These are phyloP conservation scores for Pleurotus salmoneostramineus DNA, from an alignment of 768 basidiomycete genomes.

Conservation along the genomic window DNA sequence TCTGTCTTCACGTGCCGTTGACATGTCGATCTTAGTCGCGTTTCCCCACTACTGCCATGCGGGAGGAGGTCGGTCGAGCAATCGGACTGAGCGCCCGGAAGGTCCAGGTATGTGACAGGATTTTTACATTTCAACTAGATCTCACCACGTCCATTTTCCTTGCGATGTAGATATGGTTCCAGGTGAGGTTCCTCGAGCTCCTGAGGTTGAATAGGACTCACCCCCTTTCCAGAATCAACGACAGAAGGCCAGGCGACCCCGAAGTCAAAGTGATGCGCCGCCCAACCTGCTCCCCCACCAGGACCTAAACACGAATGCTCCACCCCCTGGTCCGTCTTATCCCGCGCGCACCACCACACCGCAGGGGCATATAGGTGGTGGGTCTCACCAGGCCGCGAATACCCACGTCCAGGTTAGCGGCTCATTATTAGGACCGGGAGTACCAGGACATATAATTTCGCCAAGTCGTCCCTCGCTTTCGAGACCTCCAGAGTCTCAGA, in stretches of 20 bases:
- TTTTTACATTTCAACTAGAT: conserved; percentile 1
- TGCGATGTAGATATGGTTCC: conserved; percentile 77
- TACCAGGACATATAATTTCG: conserved; percentile 34
- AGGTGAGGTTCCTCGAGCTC: conserved; percentile 43
- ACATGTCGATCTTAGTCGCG: conserved; percentile 54
- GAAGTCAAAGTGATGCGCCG: conserved; percentile 52
- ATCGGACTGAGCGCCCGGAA: conserved; percentile 89
- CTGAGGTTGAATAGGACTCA: conserved; percentile 11
- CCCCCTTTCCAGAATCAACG: conserved; percentile 64
- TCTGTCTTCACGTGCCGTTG: conserved; percentile 2
- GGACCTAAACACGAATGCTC: conserved; percentile 34
- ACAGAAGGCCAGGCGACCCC: conserved; percentile 80
- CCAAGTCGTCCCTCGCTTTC: neutral
- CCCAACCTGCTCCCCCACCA: conserved; percentile 56
- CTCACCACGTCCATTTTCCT: conserved; percentile 14
- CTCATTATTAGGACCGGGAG: conserved; percentile 50
- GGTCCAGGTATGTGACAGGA: conserved; percentile 65
- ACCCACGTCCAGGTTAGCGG: conserved; percentile 26
- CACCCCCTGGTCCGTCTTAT: conserved; percentile 21
- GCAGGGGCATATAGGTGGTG: conserved; percentile 11
- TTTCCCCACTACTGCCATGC: conserved; percentile 83
- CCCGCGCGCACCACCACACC: conserved; percentile 8
- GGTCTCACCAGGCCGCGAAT: conserved; percentile 22
- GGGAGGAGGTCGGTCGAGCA: conserved; percentile 82
- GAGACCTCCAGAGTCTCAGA: neutral